Base-by-base conservation (phyloP, 257 asterid species). In the Solanum peruvianum region DNA sequence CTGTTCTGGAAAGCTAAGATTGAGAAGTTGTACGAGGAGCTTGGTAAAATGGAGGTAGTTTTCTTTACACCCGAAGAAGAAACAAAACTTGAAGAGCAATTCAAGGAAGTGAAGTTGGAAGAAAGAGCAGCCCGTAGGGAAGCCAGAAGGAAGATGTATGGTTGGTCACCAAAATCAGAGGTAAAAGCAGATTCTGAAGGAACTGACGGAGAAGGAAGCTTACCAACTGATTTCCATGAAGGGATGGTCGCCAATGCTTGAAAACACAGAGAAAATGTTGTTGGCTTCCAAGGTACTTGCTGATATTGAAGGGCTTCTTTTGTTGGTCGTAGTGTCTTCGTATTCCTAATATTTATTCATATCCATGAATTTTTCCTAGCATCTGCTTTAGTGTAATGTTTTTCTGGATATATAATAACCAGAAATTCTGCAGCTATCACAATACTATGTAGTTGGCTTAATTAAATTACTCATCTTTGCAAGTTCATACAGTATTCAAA, bases 1-100 rank as follows among this genome's bases (percentile, higher is more conserved):
- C 93, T 97, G 49, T 92, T 87, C 88, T 97, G 99, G 99, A 95
- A 97, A 90, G 93, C 96, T 27, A 97, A 94, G 91, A 93, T 97
- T 18, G 93, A 92, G 91, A 97, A 97, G 92, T 89, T 94, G 97
- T 97, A 97, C 67, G 94, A 92, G 91, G 98, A 97, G 82, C 97
- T 95, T 37, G 98, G 98, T 15, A 93, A 93, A 78, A 94, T 94
- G 99, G 94, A 97, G 90, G 95, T 97, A 8, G 95, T 93, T 45
- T 94, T 97, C 94, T 94, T 95, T 87, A 89, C 98, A 62, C 98
- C 96, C 0, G 95, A 95, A 87, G 98, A 94, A 4, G 99, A 97
- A 91, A 90, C 90, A 85, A 93, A 92, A 49, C 71, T 95, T 12
- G 97, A 91, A 87, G 89, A 93, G 69, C 92, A 93, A 86, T 94